A percentile compares a stretch with the other conserved stretches of the same genome.
phyloP scores from a whole-genome alignment of 768 basidiomycete genomes.

The Floccularia luteovirens region DNA sequence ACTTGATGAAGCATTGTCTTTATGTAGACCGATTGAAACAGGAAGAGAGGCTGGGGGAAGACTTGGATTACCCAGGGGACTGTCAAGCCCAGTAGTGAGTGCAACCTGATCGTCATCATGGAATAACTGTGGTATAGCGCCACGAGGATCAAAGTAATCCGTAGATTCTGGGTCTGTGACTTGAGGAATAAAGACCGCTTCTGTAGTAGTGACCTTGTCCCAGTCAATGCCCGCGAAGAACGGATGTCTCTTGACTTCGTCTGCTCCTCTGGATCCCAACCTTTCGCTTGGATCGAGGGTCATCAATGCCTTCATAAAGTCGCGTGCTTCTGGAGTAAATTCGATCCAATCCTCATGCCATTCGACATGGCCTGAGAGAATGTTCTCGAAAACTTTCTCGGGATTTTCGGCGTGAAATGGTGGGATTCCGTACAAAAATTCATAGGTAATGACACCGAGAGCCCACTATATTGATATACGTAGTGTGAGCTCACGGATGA shows the following conservation, averaged over 20 bases:
- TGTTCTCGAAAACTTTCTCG: slow-evolving; percentile 97
- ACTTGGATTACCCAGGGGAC: slow-evolving; percentile 28
- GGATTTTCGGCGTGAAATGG: slow-evolving; percentile 98
- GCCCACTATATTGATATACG: slow-evolving; percentile 74
- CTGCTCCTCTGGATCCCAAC: slow-evolving; percentile 80
- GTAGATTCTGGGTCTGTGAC: slow-evolving; percentile 95
- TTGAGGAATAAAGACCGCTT: slow-evolving; percentile 94
- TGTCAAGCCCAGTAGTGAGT: slow-evolving; percentile 43
- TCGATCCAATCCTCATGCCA: slow-evolving; percentile 96
- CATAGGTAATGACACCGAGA: slow-evolving; percentile 95
- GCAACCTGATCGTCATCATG: slow-evolving; percentile 76
- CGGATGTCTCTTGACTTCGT: slow-evolving; percentile 88
- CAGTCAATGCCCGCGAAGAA: slow-evolving; percentile 91
- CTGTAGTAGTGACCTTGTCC: slow-evolving; percentile 81
- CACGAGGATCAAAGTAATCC: slow-evolving; percentile 98
- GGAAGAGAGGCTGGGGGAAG: slow-evolving; percentile 35
- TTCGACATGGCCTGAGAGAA: slow-evolving; percentile 86
- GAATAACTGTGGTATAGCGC: slow-evolving; percentile 86
- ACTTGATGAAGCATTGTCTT: slow-evolving; percentile 37
- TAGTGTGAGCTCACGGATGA: slow-evolving; percentile 5
- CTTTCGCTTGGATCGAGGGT: slow-evolving; percentile 72
- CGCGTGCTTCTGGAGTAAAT: slow-evolving; percentile 75
- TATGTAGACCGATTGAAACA: slow-evolving; percentile 26
- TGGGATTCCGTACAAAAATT: slow-evolving; percentile 94
- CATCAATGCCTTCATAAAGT: slow-evolving; percentile 87